Evolutionary conservation across 169 alveolate species (phyloP), one percentile per base, ranked within the genome.

Genomic region (Plasmodium coatneyi): DNA sequence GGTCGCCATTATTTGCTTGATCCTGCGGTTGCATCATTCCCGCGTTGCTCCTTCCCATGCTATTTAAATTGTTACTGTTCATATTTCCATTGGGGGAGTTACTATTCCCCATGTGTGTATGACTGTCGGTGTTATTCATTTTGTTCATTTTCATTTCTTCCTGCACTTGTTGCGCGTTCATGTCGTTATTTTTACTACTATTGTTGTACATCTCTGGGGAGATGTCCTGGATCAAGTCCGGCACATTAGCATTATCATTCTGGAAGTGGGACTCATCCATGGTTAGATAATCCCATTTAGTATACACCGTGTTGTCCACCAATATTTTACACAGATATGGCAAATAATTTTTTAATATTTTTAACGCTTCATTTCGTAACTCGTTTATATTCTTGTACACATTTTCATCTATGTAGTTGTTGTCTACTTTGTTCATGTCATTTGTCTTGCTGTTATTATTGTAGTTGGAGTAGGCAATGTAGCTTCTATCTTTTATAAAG

Each of bases 191-290:
- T 78, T 95, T 95, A 71, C 89, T 93, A 76, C 95, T 96, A 84
- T 96, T 92, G 82, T 96, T 92, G 79, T 95, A 97, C 78, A 95
- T 91, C 36, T 96, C 96, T 10, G 98, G 98, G 39, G 95, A 95
- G 32, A 97, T 95, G 46, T 97, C 98, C 83, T 96, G 97, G 34
- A 92, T 96, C 43, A 96, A 95, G 49, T 97, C 99, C 3, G 98
- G 98, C 2, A 94, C 95, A 76, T 82, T 93, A 9, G 97, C 96
- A 84, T 97, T 97, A 78, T 97, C 98, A 86, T 97, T 98, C 76
- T 96, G 98, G 82, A 97, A 92, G 72, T 97, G 99, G 16, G 98
- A 95, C 49, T 95, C 96, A 82, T 97, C 98, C 98, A 97, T 97
- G 22, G 97, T 96, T 95, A 97, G 92, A 60, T 96, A 97, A 82